Evolutionary conservation across 2,329 filamentous ascomycete genomes (phyloP), one percentile per base, ranked within the genome.

Genomic region (Fusarium torreyae): DNA sequence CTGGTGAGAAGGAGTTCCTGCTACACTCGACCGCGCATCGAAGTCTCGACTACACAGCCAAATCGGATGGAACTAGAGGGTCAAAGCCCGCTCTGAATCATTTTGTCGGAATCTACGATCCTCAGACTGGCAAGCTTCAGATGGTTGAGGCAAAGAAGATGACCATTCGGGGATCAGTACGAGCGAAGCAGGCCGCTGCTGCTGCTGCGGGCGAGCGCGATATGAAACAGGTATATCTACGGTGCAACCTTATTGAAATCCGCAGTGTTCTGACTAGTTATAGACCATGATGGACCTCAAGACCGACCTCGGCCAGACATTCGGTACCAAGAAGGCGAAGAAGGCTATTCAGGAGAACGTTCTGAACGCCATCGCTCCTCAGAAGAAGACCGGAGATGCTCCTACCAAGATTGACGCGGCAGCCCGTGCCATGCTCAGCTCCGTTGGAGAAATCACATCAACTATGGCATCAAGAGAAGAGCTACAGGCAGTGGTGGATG

Each of bases 251-350:
- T 17, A 2, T 31, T 17, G 38, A 17, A n/a, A 14, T 6, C 6
- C 11, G 26, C 42, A n/a, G 14, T 42, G 20, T 54, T 39, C 76
- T 69, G 78, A 80, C 65, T 22, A 48, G 38, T 38, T 61, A 18
- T 71, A 90, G 88, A 86, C 82, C 44, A 86, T 86, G 74, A 81
- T 86, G 73, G 87, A 91, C 28, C 87, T 87, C 75, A 88, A 88
- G 71, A 90, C 89, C 72, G 88, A 90, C 3, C 88, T 97, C 14
- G 92, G 92, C 40, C 86, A 92, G 73, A 89, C 91, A 33, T 97
- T 97, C 75, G 93, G 93, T 77, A 95, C 92, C 26, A 94, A 93
- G 83, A 95, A 94, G 81, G 91, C 93, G 22, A 92, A 90, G 84
- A 95, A 94, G 81, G 91, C 89, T 2, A 89, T 96, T 71, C 84